Conservation (phyloP, 164 flowering plant species). For the Sextonia rubra region DNA sequence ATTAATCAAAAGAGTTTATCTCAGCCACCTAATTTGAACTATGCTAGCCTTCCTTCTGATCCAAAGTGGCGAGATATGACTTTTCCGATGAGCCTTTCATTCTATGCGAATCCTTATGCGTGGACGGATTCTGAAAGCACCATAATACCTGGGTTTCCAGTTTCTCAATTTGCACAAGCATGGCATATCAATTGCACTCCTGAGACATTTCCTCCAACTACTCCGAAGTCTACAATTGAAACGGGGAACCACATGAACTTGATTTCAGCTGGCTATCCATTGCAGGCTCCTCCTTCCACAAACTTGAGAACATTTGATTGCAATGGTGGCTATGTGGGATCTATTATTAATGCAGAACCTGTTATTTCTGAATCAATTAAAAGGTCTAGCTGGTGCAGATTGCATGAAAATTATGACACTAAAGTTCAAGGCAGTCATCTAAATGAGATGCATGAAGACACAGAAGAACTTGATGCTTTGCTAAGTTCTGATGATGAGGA, state of each 20-base stretch:
- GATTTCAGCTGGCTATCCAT: conserved; percentile 34
- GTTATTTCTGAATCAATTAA: conserved; percentile 8
- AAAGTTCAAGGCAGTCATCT: conserved; percentile 10
- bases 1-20: conserved; percentile 31
- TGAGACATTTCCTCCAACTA: conserved; percentile 29
- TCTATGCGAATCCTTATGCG: not conserved
- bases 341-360: conserved; percentile 10
- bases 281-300: conserved; percentile 21
- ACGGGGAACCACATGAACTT: conserved; percentile 64
- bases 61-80: conserved; percentile 18
- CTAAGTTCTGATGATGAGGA: conserved; percentile 77
- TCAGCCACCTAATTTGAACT: conserved; percentile 38
- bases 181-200: conserved; percentile 46
- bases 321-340: conserved; percentile 18
- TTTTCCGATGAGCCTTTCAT: conserved; percentile 2
- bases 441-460: conserved; percentile 82
- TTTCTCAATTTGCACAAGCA: conserved; percentile 25
- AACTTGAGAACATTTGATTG: conserved; percentile 16
- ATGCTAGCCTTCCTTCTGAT: conserved; percentile 17
- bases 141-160: conserved; percentile 21
- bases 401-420: conserved; percentile 15
- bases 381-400: conserved; percentile 11
- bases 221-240: conserved; percentile 10
- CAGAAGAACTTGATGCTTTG: conserved; percentile 82
- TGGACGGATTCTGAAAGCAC: conserved; percentile 21